These are phyloP conservation scores for Mycena rebaudengoi DNA, from an alignment of 768 basidiomycete genomes.

Conservation along the genomic window DNA sequence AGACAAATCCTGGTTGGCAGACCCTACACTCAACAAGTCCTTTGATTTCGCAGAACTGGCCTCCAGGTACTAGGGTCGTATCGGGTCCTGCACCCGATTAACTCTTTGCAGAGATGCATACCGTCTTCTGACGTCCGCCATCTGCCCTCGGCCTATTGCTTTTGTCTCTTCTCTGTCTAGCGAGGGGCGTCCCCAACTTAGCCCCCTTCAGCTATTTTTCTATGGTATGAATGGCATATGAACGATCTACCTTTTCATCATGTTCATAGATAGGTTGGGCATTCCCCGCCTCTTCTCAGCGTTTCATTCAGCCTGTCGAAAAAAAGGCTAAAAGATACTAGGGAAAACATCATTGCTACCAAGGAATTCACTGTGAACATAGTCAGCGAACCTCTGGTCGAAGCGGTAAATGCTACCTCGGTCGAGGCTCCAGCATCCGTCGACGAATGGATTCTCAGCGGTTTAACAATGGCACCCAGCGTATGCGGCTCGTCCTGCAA, in stretches of 20 bases:
- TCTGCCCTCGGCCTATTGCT: conserved; percentile 74
- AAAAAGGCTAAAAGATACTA: conserved; percentile 64
- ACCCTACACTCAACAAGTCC: conserved; percentile 43
- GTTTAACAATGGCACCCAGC: conserved; percentile 61
- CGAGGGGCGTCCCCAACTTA: conserved; percentile 63
- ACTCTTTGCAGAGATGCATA: conserved; percentile 49
- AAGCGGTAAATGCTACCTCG: conserved; percentile 64
- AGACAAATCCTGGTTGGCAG: conserved; percentile 2
- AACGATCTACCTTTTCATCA: background rate
- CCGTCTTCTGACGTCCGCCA: conserved; percentile 61
- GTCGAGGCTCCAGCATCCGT: conserved; percentile 61
- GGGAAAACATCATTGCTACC: conserved; percentile 68
- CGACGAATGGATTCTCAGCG: conserved; percentile 70
- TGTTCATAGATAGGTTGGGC: conserved; percentile 48
- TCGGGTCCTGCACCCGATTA: background rate
- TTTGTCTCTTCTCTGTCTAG: conserved; percentile 68
- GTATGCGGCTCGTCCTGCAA: conserved; percentile 43
- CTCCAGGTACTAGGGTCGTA: conserved; percentile 34
- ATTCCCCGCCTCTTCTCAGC: conserved; percentile 73
- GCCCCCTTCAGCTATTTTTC: conserved; percentile 79
- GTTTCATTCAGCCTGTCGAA: conserved; percentile 62
- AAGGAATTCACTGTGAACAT: conserved; percentile 78
- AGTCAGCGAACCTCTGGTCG: conserved; percentile 71
- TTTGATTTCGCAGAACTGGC: conserved; percentile 48
- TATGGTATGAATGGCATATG: conserved; percentile 47